These are phyloP conservation scores for Cryphonectria nitschkei DNA, from an alignment of 2,329 filamentous ascomycete species.

Conservation along the genomic window DNA sequence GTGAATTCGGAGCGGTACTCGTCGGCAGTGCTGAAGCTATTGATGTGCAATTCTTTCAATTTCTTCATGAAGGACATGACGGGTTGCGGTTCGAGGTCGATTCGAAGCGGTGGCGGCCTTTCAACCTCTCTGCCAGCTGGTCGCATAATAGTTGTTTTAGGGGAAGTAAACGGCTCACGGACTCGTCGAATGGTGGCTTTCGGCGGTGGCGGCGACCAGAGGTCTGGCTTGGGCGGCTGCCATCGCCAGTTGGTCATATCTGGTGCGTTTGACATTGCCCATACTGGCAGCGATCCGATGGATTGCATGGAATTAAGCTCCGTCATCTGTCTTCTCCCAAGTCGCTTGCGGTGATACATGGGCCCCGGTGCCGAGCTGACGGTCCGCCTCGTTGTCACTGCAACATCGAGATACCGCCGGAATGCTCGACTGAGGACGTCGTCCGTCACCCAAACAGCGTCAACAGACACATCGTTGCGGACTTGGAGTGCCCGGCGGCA, in stretches of 20 bases:
- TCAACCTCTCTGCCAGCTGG: not conserved
- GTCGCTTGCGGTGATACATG: conserved; percentile 57
- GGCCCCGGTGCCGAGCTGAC: conserved; percentile 54
- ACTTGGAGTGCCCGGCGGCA: conserved; percentile 51
- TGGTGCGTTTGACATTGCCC: conserved; percentile 50
- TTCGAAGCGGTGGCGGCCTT: conserved; percentile 2
- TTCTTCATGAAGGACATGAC: conserved; percentile 31
- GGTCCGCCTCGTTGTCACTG: conserved; percentile 35
- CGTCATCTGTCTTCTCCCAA: conserved; percentile 58
- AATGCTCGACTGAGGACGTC: conserved; percentile 56
- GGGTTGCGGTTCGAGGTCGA: conserved; percentile 1
- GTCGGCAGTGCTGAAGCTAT: not conserved
- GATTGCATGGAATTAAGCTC: conserved; percentile 49
- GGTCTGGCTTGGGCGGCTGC: conserved; percentile 46
- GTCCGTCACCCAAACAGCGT: conserved; percentile 64
- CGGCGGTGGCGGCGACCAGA: conserved; percentile 13
- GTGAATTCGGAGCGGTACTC: conserved; percentile 10
- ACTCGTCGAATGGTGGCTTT: not conserved
- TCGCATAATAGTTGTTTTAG: not conserved
- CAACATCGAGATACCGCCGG: conserved; percentile 47
- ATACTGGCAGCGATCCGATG: conserved; percentile 45
- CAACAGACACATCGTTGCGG: conserved; percentile 42
- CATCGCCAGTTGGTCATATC: conserved; percentile 55
- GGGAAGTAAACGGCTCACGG: not conserved
- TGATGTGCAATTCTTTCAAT: conserved; percentile 32